Conservation (phyloP, 441 rosid genomes). For the Metrosideros polymorpha region DNA sequence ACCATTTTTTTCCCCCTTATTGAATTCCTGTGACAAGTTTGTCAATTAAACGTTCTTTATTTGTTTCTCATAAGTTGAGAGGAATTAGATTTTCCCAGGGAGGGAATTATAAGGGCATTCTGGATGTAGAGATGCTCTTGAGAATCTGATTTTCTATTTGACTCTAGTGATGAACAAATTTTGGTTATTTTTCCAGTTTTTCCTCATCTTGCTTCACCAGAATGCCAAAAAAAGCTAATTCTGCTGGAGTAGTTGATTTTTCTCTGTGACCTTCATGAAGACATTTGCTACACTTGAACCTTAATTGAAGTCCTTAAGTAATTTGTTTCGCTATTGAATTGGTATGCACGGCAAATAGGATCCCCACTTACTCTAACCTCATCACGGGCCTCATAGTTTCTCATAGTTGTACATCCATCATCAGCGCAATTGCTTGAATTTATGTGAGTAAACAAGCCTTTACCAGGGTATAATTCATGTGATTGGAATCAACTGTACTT, state of each 20-base stretch:
- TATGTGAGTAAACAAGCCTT: not conserved
- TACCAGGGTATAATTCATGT: not conserved
- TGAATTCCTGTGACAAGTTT: not conserved
- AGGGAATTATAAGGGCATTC: not conserved
- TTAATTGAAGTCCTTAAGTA: not conserved
- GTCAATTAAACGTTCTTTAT: not conserved
- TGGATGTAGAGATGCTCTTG: not conserved
- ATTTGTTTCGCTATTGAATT: not conserved
- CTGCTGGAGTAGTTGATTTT: not conserved
- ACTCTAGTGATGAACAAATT: not conserved
- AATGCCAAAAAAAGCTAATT: not conserved
- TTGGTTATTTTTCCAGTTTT: not conserved
- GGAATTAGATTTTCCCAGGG: not conserved
- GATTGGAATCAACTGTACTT: not conserved
- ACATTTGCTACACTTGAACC: not conserved
- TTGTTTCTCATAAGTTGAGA: not conserved
- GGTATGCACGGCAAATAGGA: not conserved
- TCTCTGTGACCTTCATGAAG: not conserved
- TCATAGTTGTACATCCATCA: not conserved
- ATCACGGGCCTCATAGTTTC: not conserved
- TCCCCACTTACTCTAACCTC: not conserved
- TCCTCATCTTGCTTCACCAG: not conserved
- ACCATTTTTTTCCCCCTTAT: not conserved
- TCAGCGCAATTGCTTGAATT: not conserved
- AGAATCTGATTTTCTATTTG: not conserved